Base-by-base conservation (phyloP, 495 filamentous ascomycete genomes). In the Talaromyces trachyspermus region DNA sequence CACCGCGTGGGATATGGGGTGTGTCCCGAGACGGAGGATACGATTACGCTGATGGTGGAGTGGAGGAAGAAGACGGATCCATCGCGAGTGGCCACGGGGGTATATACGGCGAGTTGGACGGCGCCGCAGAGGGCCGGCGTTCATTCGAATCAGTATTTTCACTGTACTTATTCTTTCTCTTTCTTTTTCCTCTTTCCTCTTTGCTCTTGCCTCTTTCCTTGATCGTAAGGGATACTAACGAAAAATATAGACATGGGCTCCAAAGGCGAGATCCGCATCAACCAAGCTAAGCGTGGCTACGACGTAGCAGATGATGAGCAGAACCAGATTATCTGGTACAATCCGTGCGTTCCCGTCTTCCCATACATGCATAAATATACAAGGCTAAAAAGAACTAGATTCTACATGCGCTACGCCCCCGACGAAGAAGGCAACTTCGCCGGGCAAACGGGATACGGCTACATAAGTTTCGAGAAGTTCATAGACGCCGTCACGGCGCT, bases 371-470 rank as follows among this genome's bases (percentile, higher is more conserved):
- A 20, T 14, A 49, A 27, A 18, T 17, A 32, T 4, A 15, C 11
- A 29, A n/a, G 19, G 15, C 5, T 42, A 18, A 26, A 51, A 40
- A 9, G 10, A 24, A 5, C 45, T 15, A 73, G 69, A 26, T 96
- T 96, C 70, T 96, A 96, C 59, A 96, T 96, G 90, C 79, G 83
- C 54, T 96, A 95, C 57, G 89, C 90, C 10, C 89, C 90, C 11
- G 89, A 95, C 53, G 90, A 95, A 62, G 87, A 95, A 62, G 90
- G 90, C 14, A 95, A 95, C 66, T 96, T 96, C 59, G 78, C 76
- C 26, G 90, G 90, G 17, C 90, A 95, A 63, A 85, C 80, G 5
- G 90, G 90, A 1, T 96, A 96, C 58, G 88, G 90, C 11, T 96
- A 95, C 60, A 79, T 95, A 50, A 88, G 82, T 46, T 91, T 95